Evolutionary conservation across 441 rosid genomes (phyloP).

Genomic region (Syzygium malaccense): DNA sequence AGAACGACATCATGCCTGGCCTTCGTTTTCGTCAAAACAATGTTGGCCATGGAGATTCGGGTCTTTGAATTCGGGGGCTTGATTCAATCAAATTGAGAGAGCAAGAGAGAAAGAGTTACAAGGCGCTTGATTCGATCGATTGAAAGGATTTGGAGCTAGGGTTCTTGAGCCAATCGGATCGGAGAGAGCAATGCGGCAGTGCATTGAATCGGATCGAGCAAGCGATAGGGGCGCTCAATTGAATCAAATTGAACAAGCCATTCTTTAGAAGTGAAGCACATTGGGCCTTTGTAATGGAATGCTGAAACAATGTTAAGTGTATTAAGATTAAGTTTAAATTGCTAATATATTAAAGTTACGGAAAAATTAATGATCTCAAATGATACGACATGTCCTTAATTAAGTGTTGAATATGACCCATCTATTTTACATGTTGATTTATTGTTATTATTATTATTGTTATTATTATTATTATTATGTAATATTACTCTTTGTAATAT

Average conservation of each 20-base stretch:
- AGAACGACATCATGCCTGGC: no score
- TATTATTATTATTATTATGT: not conserved
- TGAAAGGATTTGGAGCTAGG: not conserved
- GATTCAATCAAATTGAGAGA: not conserved
- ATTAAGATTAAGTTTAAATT: not conserved
- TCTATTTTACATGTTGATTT: not conserved
- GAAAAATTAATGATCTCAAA: not conserved
- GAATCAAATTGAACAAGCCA: no score
- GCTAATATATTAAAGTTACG: not conserved
- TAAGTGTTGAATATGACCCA: not conserved
- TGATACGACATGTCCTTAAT: not conserved
- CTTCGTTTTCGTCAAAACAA: no score
- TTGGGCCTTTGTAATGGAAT: not conserved
- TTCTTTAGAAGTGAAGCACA: not conserved
- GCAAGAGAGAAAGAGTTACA: not conserved
- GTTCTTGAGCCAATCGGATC: not conserved
- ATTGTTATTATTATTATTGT: no score
- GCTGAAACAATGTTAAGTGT: not conserved
- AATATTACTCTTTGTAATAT: not conserved
- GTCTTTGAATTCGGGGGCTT: not conserved
- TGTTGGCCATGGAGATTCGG: not conserved
- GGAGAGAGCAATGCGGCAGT: not conserved
- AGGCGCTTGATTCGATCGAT: not conserved
- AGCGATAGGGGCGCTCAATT: not conserved
- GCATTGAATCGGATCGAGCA: not conserved